phyloP scores from a whole-genome alignment of 2,329 filamentous ascomycete genomes.

The Aspergillus jensenii region DNA sequence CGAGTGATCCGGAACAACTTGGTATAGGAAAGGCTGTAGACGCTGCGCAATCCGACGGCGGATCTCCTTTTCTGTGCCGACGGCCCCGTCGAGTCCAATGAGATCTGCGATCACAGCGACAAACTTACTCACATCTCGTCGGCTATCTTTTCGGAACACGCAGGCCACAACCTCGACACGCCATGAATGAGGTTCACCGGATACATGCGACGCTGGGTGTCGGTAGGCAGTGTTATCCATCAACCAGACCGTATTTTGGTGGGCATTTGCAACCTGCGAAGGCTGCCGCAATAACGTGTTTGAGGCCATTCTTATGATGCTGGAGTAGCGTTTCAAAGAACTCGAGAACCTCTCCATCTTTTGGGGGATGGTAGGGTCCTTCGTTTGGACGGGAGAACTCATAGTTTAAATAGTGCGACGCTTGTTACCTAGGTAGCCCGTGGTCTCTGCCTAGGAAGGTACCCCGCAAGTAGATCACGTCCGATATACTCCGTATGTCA shows the following conservation, averaged over 20 bases:
- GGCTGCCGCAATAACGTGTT: constrained; percentile 52
- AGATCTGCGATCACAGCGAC: constrained; percentile 70
- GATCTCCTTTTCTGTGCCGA: constrained; percentile 50
- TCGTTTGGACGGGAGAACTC: constrained; percentile 9
- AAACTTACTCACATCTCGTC: constrained; percentile 64
- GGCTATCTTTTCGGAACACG: constrained; percentile 73
- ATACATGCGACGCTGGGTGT: constrained; percentile 34
- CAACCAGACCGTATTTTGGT: constrained; percentile 79
- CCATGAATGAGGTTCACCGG: constrained; percentile 55
- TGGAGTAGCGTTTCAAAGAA: constrained; percentile 17
- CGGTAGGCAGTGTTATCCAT: constrained; percentile 86
- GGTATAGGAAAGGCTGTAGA: constrained; percentile 69
- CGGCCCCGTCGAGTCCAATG: constrained; percentile 64
- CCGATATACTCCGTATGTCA: neutral
- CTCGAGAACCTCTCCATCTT: constrained; percentile 10
- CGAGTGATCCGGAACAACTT: constrained; percentile 68
- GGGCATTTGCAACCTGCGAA: constrained; percentile 55
- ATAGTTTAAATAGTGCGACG: constrained; percentile 4
- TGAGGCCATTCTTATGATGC: constrained; percentile 23
- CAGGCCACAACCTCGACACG: constrained; percentile 80
- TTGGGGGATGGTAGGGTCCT: constrained; percentile 10
- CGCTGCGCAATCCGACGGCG: constrained; percentile 61
- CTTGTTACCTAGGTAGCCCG: neutral
- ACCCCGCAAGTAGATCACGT: neutral
- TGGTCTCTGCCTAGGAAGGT: neutral